Base-by-base conservation (phyloP, 371 early-diverging fungal genomes). In the Mortierella polycephala region DNA sequence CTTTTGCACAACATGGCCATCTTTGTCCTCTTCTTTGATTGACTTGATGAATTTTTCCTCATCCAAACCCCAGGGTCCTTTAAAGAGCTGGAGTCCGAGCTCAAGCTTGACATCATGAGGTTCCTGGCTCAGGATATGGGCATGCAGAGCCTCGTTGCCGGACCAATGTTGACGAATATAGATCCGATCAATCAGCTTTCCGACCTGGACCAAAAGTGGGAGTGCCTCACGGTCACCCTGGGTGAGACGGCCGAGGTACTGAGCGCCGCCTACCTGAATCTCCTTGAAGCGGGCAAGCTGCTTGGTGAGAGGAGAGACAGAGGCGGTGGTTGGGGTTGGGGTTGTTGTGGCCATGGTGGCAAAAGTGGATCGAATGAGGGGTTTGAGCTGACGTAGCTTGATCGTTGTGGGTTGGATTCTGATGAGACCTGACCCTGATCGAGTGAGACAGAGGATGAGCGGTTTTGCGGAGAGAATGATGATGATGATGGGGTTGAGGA, bases 161-260 rank as follows among this genome's bases (percentile, higher is more conserved):
- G 87, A 80, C 94, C 93, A 93, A 21, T 85, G 86, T 81, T 94
- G 94, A 55, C 89, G 85, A 69, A 90, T 86, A 62, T 90, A 94
- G 58, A 92, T 82, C 60, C 81, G 72, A 74, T 89, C 90, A 51
- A 94, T 76, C 49, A 90, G 71, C 54, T 88, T 85, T 7, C 89
- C 89, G 53, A 86, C 91, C 65, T 88, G 83, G 49, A 90, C 88
- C 2, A 94, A 75, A 55, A 89, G 85, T n/a, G 87, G 85, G 42
- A 93, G 68, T 42, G 93, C 93, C 21, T 83, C 67, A 47, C 82
- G 87, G 67, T 94, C 94, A 60, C 88, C 85, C 0, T 64, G 55
- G 8, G 87, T 83, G 41, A 94, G 79, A 53, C 72, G 79, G 52
- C 42, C 69, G 7, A 77, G 79, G 57, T 72, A 77, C 57, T 77